Conservation (phyloP, 345 rosid genomes). For the Euclidium syriacum region DNA sequence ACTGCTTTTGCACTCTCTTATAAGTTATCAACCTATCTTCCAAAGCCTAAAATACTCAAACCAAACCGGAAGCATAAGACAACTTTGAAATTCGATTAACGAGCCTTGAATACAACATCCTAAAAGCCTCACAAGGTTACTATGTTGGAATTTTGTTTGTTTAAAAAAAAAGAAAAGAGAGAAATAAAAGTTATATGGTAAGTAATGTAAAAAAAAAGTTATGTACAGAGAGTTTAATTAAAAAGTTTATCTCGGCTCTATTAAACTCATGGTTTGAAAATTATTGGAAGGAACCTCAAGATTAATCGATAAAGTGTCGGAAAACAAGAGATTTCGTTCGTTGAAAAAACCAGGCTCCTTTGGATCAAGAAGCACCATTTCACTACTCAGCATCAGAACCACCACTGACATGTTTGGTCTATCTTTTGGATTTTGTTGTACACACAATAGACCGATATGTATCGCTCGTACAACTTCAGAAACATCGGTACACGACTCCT, state of each 20-base stretch:
- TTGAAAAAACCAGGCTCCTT: slow-evolving; percentile 29
- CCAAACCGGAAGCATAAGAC: no score
- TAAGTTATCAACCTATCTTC: no score
- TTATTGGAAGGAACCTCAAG: slow-evolving; percentile 26
- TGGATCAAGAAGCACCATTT: slow-evolving; percentile 31
- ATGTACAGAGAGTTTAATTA: slow-evolving; percentile 5
- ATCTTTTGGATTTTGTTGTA: slow-evolving; percentile 30
- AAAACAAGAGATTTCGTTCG: slow-evolving; percentile 27
- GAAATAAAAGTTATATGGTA: neutral
- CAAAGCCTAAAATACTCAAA: no score
- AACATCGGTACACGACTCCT: slow-evolving; percentile 5
- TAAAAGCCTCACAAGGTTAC: no score
- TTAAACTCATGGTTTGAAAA: slow-evolving; percentile 27
- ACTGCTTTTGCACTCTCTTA: no score
- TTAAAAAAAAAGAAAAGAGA: no score
- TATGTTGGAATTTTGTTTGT: no score
- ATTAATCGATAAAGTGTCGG: slow-evolving; percentile 26
- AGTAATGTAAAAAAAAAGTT: neutral
- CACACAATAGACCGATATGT: slow-evolving; percentile 31
- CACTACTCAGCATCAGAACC: slow-evolving; percentile 30
- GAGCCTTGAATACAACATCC: no score
- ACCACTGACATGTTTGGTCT: slow-evolving; percentile 31
- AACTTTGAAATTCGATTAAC: no score
- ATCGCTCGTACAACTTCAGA: slow-evolving; percentile 33
- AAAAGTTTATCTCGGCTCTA: slow-evolving; percentile 27